Conservation (phyloP, 495 filamentous ascomycete genomes). For the Neurospora terricola region DNA sequence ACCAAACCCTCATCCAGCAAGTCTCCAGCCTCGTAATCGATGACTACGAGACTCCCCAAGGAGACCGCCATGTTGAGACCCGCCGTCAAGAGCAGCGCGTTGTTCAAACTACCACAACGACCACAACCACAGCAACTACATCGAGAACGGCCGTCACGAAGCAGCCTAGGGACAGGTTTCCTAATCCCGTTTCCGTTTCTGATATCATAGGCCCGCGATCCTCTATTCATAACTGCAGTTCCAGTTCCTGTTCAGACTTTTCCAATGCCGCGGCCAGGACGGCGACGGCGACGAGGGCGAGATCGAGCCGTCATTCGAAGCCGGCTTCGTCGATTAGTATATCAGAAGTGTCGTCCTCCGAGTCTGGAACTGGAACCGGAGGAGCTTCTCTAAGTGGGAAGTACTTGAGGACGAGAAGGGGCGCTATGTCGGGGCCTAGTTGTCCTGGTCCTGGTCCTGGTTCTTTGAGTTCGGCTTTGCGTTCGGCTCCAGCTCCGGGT, state of each 20-base stretch:
- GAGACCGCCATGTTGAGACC: background rate
- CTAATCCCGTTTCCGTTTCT: background rate
- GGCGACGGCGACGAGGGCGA: background rate
- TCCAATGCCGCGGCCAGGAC: background rate
- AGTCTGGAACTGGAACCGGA: background rate
- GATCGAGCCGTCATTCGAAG: background rate
- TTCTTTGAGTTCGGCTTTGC: background rate
- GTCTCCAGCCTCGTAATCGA: background rate
- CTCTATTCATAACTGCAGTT: background rate
- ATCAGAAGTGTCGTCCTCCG: background rate
- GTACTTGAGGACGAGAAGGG: background rate
- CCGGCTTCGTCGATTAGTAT: background rate
- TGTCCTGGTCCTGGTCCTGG: background rate
- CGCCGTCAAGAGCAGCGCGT: background rate
- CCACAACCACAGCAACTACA: background rate
- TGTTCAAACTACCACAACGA: background rate
- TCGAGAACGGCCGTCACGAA: background rate
- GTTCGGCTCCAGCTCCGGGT: background rate
- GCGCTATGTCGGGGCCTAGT: background rate
- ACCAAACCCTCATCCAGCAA: background rate
- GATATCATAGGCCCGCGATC: background rate
- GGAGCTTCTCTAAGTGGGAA: background rate
- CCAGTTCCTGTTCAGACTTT: background rate
- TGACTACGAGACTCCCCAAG: background rate
- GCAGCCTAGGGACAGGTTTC: background rate